These are phyloP conservation scores for Phytophthora capsici DNA, from an alignment of 352 stramenopile genomes.

Conservation along the genomic window DNA sequence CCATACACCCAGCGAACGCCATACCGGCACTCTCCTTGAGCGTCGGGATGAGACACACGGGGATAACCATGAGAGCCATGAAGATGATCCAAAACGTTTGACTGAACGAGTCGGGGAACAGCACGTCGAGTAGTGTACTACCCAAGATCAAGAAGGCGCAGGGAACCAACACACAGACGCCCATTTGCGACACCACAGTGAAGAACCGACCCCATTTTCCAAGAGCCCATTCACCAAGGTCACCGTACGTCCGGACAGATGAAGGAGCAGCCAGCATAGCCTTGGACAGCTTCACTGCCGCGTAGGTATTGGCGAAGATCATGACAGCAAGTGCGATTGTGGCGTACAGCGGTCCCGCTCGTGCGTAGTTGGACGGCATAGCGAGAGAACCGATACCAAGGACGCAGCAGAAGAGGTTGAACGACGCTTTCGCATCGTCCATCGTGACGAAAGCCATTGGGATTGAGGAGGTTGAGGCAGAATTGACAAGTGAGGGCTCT, in stretches of 20 bases:
- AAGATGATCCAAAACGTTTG: constrained; percentile 32
- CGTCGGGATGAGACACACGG: constrained; percentile 24
- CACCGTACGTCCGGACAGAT: constrained; percentile 21
- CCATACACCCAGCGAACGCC: constrained; percentile 27
- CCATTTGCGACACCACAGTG: constrained; percentile 24
- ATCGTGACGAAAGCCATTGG: constrained; percentile 11
- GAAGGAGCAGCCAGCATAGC: constrained; percentile 25
- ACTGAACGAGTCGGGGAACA: constrained; percentile 25
- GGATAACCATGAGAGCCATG: constrained; percentile 24
- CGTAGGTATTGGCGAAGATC: constrained; percentile 28
- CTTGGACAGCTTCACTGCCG: constrained; percentile 16
- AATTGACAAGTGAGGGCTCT: constrained; percentile 11
- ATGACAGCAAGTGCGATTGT: constrained; percentile 20
- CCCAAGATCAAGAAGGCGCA: constrained; percentile 21
- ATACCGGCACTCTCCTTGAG: constrained; percentile 25
- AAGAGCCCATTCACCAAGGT: constrained; percentile 21
- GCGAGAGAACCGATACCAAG: constrained; percentile 23
- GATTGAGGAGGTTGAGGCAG: neutral
- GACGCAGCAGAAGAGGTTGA: constrained; percentile 29
- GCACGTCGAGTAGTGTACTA: constrained; percentile 23
- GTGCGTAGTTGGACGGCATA: constrained; percentile 29
- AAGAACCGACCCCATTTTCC: constrained; percentile 27
- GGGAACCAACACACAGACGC: constrained; percentile 19
- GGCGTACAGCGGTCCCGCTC: constrained; percentile 18
- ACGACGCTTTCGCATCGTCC: constrained; percentile 13